Conservation (phyloP, 1,284 basidiomycete species). For the Sporisorium sorghi region DNA sequence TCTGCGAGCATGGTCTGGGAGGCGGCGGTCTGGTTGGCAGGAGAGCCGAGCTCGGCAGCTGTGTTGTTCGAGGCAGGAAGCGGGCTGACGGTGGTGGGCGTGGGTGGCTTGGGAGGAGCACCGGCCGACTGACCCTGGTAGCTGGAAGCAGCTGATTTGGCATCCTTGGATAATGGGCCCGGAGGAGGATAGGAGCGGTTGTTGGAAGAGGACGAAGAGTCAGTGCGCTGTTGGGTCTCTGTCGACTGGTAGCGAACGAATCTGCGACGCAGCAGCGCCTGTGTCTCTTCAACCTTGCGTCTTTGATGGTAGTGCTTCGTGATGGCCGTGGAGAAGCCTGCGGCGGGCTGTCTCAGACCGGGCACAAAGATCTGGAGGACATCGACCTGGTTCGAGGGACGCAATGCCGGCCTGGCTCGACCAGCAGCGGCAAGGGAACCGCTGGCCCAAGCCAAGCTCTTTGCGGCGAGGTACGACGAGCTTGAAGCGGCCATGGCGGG, state of each 20-base stretch:
- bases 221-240: conserved; percentile 31
- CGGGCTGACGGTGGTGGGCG: conserved; percentile 29
- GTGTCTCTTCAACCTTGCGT: conserved; percentile 38
- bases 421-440: conserved; percentile 43
- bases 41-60: conserved; percentile 51
- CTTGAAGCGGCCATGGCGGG: conserved; percentile 34
- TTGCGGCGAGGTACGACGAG: conserved; percentile 38
- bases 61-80: conserved; percentile 45
- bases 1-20: conserved; percentile 54
- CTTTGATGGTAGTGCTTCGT: conserved; percentile 45
- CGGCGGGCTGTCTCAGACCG: conserved; percentile 23
- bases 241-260: conserved; percentile 46
- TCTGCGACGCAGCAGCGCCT: conserved; percentile 17
- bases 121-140: conserved; percentile 51
- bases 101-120: conserved; percentile 40
- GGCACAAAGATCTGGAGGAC: conserved; percentile 54
- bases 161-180: conserved; percentile 26
- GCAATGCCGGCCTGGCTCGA: conserved; percentile 27
- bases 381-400: conserved; percentile 37
- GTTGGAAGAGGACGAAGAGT: conserved; percentile 16
- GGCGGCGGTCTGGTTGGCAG: conserved; percentile 52
- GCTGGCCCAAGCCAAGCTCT: conserved; percentile 48
- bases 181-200: conserved; percentile 32
- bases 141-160: conserved; percentile 9
- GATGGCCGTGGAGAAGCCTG: conserved; percentile 41